Conservation (phyloP, 169 alveolate species). For the Eimeria acervulina region DNA sequence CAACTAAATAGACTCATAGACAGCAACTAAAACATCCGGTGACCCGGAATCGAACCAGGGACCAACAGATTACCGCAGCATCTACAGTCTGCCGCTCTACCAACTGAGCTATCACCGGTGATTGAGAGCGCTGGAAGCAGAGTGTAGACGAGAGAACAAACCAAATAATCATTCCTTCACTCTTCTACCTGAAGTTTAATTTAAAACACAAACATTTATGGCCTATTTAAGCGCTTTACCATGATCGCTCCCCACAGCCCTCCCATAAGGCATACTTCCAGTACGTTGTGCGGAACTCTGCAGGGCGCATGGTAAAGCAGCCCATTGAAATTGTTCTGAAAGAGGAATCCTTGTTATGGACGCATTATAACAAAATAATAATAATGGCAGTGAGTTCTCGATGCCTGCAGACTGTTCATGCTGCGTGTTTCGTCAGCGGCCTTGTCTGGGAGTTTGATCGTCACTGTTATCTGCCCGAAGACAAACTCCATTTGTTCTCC, state of each 20-base stretch:
- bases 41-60: constrained; percentile 98
- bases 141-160: background rate
- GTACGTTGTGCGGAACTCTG: background rate
- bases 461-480: background rate
- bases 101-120: constrained; percentile 98
- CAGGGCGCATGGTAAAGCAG: background rate
- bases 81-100: constrained; percentile 98
- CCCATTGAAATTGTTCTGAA: background rate
- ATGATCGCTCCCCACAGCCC: background rate
- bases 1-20: background rate
- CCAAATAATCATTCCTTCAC: background rate
- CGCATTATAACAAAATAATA: background rate
- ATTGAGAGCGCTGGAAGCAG: background rate
- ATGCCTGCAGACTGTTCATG: background rate
- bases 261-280: background rate
- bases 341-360: background rate
- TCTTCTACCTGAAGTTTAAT: background rate
- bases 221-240: background rate
- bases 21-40: constrained; percentile 89
- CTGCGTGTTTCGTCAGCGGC: background rate
- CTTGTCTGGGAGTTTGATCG: background rate
- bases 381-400: background rate
- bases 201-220: too few species aligned
- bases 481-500: background rate
- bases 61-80: constrained; percentile 96